Evolutionary conservation across 345 rosid species (phyloP).

Genomic region (Leavenworthia alabamica): DNA sequence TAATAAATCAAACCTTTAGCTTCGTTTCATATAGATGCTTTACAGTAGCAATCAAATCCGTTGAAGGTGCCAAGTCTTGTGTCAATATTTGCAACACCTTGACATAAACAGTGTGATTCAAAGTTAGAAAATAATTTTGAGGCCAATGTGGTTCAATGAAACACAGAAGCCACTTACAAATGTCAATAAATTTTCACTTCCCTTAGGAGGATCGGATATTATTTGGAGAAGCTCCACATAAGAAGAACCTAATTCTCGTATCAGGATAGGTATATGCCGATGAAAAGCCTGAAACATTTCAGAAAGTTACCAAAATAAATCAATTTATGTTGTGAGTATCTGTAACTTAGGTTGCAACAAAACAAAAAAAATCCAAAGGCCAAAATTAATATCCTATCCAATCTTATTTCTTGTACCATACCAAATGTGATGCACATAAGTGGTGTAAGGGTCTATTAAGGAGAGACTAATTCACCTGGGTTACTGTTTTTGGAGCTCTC

Average conservation of each 20-base stretch:
- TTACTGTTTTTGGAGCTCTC: conserved; percentile 69
- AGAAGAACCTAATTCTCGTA: conserved; percentile 84
- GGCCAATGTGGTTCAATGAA: conserved; percentile 1
- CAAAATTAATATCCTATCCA: neutral
- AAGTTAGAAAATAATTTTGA: conserved; percentile 10
- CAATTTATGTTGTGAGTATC: neutral
- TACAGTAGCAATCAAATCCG: conserved; percentile 71
- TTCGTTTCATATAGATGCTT: conserved; percentile 90
- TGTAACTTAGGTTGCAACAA: neutral
- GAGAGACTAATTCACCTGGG: conserved; percentile 52
- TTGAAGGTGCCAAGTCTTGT: conserved; percentile 69
- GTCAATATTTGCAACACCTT: conserved; percentile 94
- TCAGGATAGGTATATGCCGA: conserved; percentile 79
- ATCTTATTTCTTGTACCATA: neutral
- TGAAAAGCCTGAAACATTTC: conserved; percentile 62
- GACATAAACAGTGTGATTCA: conserved; percentile 27
- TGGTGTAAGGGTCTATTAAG: neutral
- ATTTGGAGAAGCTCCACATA: conserved; percentile 62
- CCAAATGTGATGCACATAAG: conserved; percentile 3
- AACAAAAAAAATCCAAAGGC: neutral
- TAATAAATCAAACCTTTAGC: conserved; percentile 55
- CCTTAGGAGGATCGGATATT: conserved; percentile 93
- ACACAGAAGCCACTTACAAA: conserved; percentile 46
- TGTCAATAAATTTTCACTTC: conserved; percentile 93
- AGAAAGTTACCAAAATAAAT: conserved; percentile 13